Evolutionary conservation across 352 stramenopile genomes (phyloP), one percentile per base, ranked within the genome.

Genomic region (Phytopythium delawarense): DNA sequence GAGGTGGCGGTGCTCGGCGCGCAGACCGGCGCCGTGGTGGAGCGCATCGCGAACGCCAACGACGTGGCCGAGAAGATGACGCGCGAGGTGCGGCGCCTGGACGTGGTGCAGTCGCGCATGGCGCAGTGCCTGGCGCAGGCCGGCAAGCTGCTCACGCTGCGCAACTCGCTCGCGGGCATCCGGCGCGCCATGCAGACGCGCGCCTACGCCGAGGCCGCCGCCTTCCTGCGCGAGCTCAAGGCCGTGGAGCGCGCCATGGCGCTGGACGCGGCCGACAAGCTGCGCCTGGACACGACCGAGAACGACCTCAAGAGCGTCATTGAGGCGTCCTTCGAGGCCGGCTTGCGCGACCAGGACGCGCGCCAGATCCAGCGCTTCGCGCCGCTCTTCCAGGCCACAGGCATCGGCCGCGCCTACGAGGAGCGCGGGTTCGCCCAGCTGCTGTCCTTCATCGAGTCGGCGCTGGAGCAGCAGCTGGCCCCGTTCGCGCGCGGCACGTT

Each of bases 31-130:
- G 81, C 85, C 28, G 85, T 96, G 46, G 87, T 91, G 15, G 83
- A 93, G 69, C 82, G 84, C 49, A 84, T 96, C 48, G 84, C 79
- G 15, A 94, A 94, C 48, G 85, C 87, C 5, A 94, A 96, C 66
- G 87, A 96, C n/a, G 82, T 96, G 12, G 87, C 85, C 7, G 87
- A 90, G 59, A 94, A 93, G 67, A 96, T 96, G 87, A 94, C 87
- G 52, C 75, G 78, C 35, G 86, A 96, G 35, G 85, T 96, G 57
- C 82, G 87, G 25, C 83, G 76, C 13, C 66, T 96, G 34, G 87
- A 93, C 57, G 79, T 91, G 59, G 74, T 92, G 37, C 85, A 96
- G 67, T 92, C 83, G 64, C 84, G 85, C 8, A 59, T 96, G 65
- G 75, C 75, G 49, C 57, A 73, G 51, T 81, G 69, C 28, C 65